phyloP scores from a whole-genome alignment of 352 stramenopile species.

The Phytopythium cucurbitacearum region DNA sequence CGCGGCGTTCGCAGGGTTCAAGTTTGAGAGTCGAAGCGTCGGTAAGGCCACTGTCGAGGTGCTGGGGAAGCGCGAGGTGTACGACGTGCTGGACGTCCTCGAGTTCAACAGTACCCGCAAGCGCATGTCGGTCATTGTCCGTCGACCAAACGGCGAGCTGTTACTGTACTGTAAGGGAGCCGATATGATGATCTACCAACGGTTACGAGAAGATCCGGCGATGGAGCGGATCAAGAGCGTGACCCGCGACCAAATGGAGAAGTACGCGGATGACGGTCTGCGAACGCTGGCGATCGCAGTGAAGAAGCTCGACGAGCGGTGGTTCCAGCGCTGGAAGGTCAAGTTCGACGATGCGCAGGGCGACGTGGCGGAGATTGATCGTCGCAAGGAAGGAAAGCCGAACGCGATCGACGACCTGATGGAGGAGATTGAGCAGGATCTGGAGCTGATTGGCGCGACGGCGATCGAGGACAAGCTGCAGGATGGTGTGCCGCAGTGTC shows the following conservation, averaged over 20 bases:
- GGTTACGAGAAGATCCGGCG: conserved; percentile 43
- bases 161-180: conserved; percentile 88
- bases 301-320: conserved; percentile 59
- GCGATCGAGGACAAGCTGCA: conserved; percentile 93
- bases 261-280: conserved; percentile 81
- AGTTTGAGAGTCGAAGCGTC: conserved; percentile 59
- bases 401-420: conserved; percentile 74
- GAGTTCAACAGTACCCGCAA: conserved; percentile 81
- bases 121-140: conserved; percentile 72
- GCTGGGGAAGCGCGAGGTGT: conserved; percentile 39
- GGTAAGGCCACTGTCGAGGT: conserved; percentile 45
- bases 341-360: conserved; percentile 66
- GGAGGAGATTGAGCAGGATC: conserved; percentile 75
- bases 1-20: conserved; percentile 63
- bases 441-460: conserved; percentile 86
- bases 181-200: conserved; percentile 91
- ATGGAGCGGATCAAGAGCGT: conserved; percentile 49
- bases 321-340: conserved; percentile 73
- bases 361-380: conserved; percentile 70
- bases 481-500: conserved; percentile 82
- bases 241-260: conserved; percentile 76
- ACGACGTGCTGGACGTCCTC: conserved; percentile 66
- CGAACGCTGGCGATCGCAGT: conserved; percentile 79
- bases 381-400: conserved; percentile 72
- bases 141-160: conserved; percentile 44